A percentile compares a stretch with the other conserved stretches of the same genome.
These are phyloP conservation scores for Fusarium albidum DNA, from an alignment of 2,329 filamentous ascomycete genomes.

Conservation along the genomic window DNA sequence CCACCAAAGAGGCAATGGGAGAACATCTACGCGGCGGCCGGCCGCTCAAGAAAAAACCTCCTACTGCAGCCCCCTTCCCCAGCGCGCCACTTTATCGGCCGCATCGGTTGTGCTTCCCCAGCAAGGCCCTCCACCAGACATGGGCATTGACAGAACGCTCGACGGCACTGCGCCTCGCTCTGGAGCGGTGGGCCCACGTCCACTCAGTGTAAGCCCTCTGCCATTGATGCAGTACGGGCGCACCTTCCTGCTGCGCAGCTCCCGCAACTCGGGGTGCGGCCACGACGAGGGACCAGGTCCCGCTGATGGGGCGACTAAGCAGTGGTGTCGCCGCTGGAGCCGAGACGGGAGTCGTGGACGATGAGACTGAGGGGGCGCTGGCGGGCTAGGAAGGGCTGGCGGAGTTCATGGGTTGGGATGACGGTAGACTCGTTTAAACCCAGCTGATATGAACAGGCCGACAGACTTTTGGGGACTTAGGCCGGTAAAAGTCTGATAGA, in stretches of 20 bases:
- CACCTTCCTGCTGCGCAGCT: conserved; percentile 25
- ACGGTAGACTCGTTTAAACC: conserved; percentile 41
- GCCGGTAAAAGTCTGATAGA: no score
- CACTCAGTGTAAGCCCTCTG: conserved; percentile 50
- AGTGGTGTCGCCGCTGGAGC: conserved; percentile 16
- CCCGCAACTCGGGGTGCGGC: neutral
- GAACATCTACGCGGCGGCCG: conserved; percentile 47
- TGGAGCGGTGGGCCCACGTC: conserved; percentile 41
- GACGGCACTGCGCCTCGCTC: conserved; percentile 51
- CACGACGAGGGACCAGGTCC: conserved; percentile 37
- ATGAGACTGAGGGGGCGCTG: neutral
- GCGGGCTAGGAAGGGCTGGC: conserved; percentile 19
- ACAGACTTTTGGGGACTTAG: conserved; percentile 12
- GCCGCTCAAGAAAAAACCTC: conserved; percentile 46
- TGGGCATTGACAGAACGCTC: conserved; percentile 21
- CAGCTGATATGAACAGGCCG: conserved; percentile 17
- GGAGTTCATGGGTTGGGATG: conserved; percentile 42
- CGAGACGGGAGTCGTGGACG: neutral
- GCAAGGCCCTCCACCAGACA: conserved; percentile 42
- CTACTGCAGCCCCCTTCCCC: conserved; percentile 56
- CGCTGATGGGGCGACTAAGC: conserved; percentile 16
- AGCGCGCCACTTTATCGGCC: conserved; percentile 53
- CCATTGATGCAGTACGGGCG: conserved; percentile 60
- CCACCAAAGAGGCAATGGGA: neutral
- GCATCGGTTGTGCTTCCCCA: conserved; percentile 50